Conservation (phyloP, 2,329 filamentous ascomycete genomes). For the Venturia carpophila region DNA sequence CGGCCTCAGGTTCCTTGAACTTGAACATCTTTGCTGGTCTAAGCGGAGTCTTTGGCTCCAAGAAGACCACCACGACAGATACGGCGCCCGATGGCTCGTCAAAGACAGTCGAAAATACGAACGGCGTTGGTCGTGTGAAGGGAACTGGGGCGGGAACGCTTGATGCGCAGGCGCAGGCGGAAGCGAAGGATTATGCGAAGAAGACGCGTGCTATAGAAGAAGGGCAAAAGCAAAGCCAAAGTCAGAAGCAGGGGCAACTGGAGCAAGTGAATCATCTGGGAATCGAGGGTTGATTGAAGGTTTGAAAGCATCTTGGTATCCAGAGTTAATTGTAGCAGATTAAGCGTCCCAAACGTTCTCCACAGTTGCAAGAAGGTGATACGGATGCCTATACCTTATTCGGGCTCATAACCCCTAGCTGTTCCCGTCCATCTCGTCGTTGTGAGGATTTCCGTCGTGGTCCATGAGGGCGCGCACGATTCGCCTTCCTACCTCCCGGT, state of each 20-base stretch:
- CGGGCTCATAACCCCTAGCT: background rate
- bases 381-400: background rate
- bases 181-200: constrained; percentile 1
- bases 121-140: background rate
- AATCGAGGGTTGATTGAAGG: background rate
- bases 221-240: background rate
- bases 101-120: background rate
- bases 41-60: constrained; percentile 10
- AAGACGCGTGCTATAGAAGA: background rate
- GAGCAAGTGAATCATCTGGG: constrained; percentile 8
- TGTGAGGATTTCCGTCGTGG: background rate
- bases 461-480: constrained; percentile 29
- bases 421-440: background rate
- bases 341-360: background rate
- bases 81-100: constrained; percentile 6
- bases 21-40: constrained; percentile 33
- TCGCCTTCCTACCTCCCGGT: constrained; percentile 30
- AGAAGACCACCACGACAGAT: constrained; percentile 15
- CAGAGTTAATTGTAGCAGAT: no score
- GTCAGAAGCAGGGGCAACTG: background rate
- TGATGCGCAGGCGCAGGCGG: background rate
- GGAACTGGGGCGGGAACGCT: background rate
- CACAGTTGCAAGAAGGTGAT: no score
- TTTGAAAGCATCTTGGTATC: background rate
- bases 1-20: constrained; percentile 20